Conservation (phyloP, 2,329 filamentous ascomycete genomes). For the Harringtonia aguacate region DNA sequence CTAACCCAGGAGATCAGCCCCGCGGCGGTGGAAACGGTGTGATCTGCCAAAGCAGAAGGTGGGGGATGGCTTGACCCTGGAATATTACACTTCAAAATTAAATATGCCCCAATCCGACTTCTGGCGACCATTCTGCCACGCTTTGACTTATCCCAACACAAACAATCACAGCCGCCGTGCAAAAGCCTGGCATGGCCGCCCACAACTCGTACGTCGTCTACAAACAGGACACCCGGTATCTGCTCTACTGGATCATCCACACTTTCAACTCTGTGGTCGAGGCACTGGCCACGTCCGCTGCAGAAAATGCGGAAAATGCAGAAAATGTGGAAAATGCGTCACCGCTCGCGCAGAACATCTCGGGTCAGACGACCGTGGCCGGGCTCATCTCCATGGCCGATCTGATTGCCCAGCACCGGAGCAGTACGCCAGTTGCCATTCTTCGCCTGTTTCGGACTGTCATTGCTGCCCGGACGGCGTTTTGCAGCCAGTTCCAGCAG, state of each 20-base stretch:
- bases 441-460: slow-evolving; percentile 25
- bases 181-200: slow-evolving; percentile 10
- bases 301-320: no score
- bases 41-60: no score
- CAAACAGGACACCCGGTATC: slow-evolving; percentile 25
- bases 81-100: no score
- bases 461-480: slow-evolving; percentile 22
- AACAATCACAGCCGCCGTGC: no score
- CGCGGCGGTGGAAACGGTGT: no score
- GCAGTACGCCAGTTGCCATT: slow-evolving; percentile 21
- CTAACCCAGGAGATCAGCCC: no score
- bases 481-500: slow-evolving; percentile 20
- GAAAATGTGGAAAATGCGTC: not conserved
- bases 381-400: slow-evolving; percentile 25
- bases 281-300: slow-evolving; percentile 3
- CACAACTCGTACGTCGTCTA: slow-evolving; percentile 25
- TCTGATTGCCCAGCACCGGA: slow-evolving; percentile 26
- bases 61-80: no score
- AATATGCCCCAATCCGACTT: no score
- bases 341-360: not conserved
- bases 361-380: slow-evolving; percentile 20
- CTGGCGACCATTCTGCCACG: no score
- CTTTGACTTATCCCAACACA: no score
- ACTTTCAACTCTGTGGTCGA: slow-evolving; percentile 25
- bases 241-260: slow-evolving; percentile 28